Evolutionary conservation across 257 asterid species (phyloP), one percentile per base, ranked within the genome.

Genomic region (Gentiana straminea): DNA sequence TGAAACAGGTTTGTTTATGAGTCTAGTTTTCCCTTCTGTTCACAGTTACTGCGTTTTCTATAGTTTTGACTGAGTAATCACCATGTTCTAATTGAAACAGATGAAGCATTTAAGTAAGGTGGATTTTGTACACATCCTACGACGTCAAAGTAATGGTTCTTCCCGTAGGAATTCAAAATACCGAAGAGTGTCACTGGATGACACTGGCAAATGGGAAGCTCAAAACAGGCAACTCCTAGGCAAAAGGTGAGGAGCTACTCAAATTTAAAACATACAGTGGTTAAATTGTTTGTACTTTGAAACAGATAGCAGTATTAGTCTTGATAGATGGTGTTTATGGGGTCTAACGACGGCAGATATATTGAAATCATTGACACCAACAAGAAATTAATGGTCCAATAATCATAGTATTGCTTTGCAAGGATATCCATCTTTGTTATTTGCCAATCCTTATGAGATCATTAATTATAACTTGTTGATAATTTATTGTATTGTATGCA

Each of bases 161-260:
- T 82, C 98, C 2, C 80, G 98, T 55, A 97, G 98, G 62, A 91
- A 88, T 77, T 91, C 98, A 0, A 87, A 83, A 71, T 91, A 83
- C 72, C 81, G 97, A 73, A 97, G 98, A 59, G 98, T 83, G 39
- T 87, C 94, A 13, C 72, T 91, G 76, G 95, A 91, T 70, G 84
- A 86, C 74, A 86, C 95, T 68, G 98, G 96, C 61, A 69, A 89
- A 79, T 90, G 98, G 98, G 96, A 91, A 78, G 87, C 95, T 24
- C 82, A 94, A 44, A 83, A 86, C 94, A 95, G 98, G 71, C 98
- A 91, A 63, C 81, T 83, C 49, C 76, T 87, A 37, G 96, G 95
- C 70, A 91, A 91, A 83, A 87, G 83, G 98, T 91, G 77, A 75
- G 64, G 35, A 41, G 8, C 33, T 61, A 41, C 9, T 41, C 46